Evolutionary conservation across 176 grass and related monocot genomes (phyloP).

Genomic region (Eragrostis curvula): DNA sequence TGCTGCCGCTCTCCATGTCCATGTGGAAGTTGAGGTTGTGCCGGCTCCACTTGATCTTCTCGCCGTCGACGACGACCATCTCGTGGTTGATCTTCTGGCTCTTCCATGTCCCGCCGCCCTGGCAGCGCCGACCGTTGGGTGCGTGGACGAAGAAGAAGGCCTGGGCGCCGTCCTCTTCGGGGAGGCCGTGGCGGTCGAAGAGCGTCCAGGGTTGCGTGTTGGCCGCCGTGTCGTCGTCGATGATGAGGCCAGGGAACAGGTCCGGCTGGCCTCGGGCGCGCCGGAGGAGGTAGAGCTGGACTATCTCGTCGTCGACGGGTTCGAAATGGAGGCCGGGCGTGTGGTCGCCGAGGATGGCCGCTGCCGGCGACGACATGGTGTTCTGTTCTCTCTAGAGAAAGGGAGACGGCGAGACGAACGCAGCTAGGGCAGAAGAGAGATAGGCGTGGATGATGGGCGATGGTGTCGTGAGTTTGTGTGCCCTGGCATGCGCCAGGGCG

Average conservation of each 20-base stretch:
- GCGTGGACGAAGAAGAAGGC: constrained; percentile 20
- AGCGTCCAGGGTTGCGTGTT: constrained; percentile 21
- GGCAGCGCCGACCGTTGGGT: no score
- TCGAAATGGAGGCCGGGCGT: not conserved
- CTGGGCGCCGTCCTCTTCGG: not conserved
- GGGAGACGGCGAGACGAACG: no score
- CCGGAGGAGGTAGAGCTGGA: not conserved
- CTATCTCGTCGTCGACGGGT: not conserved
- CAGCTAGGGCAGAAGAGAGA: no score
- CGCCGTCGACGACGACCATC: no score
- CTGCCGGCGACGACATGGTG: not conserved
- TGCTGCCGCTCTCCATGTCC: not conserved
- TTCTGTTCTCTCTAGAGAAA: no score
- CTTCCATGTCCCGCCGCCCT: not conserved
- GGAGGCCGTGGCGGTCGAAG: not conserved
- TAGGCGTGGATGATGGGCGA: no score
- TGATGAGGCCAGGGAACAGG: not conserved
- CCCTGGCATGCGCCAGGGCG: no score
- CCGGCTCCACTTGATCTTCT: not conserved
- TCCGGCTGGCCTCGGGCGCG: not conserved
- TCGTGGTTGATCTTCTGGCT: not conserved
- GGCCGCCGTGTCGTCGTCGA: not conserved
- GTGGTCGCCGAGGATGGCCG: not conserved
- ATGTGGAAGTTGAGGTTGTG: not conserved
- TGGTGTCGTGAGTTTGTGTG: no score